A percentile compares a stretch with the other conserved stretches of the same genome.
These are phyloP conservation scores for Metschnikowia kunwiensis DNA, from an alignment of 805 yeast genomes.

Conservation along the genomic window DNA sequence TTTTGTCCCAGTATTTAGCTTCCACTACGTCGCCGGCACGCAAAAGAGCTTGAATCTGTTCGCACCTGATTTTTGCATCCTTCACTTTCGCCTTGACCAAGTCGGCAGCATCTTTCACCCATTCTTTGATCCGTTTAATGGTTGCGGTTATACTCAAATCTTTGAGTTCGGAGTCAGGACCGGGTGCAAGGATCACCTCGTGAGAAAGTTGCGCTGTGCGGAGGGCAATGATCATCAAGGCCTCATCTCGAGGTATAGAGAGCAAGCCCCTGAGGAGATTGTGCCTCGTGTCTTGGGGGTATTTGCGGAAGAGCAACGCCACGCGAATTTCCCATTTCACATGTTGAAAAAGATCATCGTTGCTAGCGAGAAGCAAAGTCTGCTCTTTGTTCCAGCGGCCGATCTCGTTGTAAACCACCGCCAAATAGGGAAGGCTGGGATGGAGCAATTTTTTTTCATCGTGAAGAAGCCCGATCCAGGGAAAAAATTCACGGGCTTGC, in stretches of 20 bases:
- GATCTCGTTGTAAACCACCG: conserved; percentile 4
- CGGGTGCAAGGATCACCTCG: conserved; percentile 6
- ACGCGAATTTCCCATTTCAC: conserved; percentile 11
- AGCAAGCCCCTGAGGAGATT: conserved; percentile 1
- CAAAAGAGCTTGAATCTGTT: not conserved
- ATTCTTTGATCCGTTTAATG: not conserved
- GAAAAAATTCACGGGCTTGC: conserved; percentile 5
- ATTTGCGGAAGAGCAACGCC: conserved; percentile 1
- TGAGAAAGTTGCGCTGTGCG: conserved; percentile 3
- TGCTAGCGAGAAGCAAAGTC: conserved; percentile 6
- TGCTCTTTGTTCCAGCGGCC: conserved; percentile 7
- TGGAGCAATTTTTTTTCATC: conserved; percentile 1
- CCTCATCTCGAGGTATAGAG: conserved; percentile 6
- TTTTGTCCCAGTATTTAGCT: not conserved
- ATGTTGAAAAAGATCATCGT: conserved; percentile 4
- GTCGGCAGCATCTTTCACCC: not conserved
- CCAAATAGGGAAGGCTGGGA: conserved; percentile 8
- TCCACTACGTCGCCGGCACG: not conserved
- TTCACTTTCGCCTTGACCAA: not conserved
- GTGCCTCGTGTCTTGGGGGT: not conserved
- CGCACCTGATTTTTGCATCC: conserved; percentile 1
- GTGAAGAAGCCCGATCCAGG: conserved; percentile 10
- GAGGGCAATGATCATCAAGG: conserved; percentile 5
- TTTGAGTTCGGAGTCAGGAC: conserved; percentile 1
- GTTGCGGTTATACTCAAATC: not conserved